phyloP scores from a whole-genome alignment of 805 yeast species.

The Lipomyces sp. region DNA sequence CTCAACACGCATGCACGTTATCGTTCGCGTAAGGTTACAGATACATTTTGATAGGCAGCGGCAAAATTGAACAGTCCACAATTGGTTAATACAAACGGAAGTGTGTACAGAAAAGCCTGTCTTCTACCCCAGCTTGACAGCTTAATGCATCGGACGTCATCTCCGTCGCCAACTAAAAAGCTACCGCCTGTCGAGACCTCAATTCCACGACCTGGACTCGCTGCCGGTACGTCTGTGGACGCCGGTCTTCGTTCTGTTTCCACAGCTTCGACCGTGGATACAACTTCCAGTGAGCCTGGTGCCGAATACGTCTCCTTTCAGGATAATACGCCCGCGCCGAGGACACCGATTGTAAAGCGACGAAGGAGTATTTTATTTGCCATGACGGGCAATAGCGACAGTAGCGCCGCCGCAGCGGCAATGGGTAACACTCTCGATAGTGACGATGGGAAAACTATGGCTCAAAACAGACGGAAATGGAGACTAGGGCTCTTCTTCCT shows the following conservation, averaged over 20 bases:
- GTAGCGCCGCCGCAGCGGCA: not conserved
- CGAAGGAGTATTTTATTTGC: conserved; percentile 6
- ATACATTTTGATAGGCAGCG: too few relatives aligned
- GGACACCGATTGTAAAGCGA: conserved; percentile 13
- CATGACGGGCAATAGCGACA: conserved; percentile 5
- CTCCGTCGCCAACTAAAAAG: not conserved
- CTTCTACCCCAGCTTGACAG: conserved; percentile 1
- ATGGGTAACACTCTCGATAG: not conserved
- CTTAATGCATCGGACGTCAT: conserved; percentile 1
- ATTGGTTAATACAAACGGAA: too few relatives aligned
- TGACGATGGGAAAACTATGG: not conserved
- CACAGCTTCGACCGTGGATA: not conserved
- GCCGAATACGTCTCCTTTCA: conserved; percentile 18
- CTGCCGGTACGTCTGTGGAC: not conserved
- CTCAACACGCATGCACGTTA: not conserved
- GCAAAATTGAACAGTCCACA: too few relatives aligned
- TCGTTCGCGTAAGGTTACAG: not conserved
- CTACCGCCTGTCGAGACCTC: not conserved
- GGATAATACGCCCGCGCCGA: conserved; percentile 18
- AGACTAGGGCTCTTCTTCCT: conserved; percentile 29
- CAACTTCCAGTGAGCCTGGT: conserved; percentile 5
- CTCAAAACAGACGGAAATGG: conserved; percentile 22
- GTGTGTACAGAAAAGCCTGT: not conserved
- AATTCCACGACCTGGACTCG: not conserved
- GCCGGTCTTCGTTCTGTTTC: not conserved